A percentile compares a stretch with the other conserved stretches of the same genome.
These are phyloP conservation scores for Tolypocladium cylindrosporum DNA, from an alignment of 2,329 filamentous ascomycete species.

Conservation along the genomic window DNA sequence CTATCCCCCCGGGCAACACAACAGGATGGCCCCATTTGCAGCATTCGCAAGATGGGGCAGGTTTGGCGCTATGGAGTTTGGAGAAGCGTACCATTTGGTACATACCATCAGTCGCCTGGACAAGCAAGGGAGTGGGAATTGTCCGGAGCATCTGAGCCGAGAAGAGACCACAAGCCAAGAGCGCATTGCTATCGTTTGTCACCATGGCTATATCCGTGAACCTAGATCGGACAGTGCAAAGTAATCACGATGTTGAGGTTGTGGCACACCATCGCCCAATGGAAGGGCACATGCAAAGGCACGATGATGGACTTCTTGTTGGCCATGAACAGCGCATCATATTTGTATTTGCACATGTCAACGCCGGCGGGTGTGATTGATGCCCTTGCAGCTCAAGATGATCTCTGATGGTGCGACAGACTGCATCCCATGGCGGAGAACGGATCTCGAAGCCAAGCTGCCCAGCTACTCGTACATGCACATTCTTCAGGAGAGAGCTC, in stretches of 20 bases:
- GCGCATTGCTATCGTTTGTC: background rate
- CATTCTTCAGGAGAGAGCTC: background rate
- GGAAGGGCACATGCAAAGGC: background rate
- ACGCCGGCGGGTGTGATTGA: background rate
- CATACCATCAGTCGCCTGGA: background rate
- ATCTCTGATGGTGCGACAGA: background rate
- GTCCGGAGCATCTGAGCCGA: background rate
- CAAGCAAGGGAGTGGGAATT: background rate
- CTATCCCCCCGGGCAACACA: background rate
- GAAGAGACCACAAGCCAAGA: background rate
- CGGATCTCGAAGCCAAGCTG: no score
- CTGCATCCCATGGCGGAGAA: no score
- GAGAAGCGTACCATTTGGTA: background rate
- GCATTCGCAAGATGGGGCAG: background rate
- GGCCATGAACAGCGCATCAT: background rate
- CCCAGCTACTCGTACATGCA: no score
- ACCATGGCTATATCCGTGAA: background rate
- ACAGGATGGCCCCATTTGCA: background rate
- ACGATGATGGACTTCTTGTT: background rate
- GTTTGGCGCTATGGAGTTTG: background rate
- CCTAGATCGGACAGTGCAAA: background rate
- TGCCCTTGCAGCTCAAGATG: background rate
- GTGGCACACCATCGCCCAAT: background rate
- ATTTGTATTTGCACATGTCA: background rate
- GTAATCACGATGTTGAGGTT: background rate